phyloP scores from a whole-genome alignment of 2,329 filamentous ascomycete genomes.

The Hypoxylon sp. region DNA sequence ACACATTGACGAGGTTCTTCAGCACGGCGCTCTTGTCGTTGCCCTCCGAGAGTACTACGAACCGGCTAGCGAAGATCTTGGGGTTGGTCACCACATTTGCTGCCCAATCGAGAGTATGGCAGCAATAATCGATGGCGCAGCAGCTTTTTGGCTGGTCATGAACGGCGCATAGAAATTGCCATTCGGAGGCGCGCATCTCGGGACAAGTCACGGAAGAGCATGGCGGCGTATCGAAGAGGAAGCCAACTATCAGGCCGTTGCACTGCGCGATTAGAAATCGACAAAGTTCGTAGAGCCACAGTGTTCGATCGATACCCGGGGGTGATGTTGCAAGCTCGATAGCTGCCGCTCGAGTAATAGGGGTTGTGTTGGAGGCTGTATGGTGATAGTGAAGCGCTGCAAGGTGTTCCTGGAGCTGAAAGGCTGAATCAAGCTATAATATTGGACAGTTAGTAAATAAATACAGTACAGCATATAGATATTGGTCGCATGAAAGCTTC shows the following conservation, averaged over 20 bases:
- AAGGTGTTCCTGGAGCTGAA: conserved; percentile 96
- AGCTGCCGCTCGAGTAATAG: conserved; percentile 80
- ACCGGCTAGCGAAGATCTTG: conserved; percentile 92
- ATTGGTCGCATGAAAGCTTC: conserved; percentile 13
- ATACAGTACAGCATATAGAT: no score
- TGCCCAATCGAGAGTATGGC: conserved; percentile 97
- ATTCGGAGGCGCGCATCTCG: conserved; percentile 98
- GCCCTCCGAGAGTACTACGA: conserved; percentile 65
- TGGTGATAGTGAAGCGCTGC: conserved; percentile 88
- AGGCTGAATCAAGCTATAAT: conserved; percentile 88
- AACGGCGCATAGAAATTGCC: conserved; percentile 98
- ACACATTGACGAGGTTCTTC: conserved; percentile 93
- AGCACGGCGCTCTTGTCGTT: conserved; percentile 71
- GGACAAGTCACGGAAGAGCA: conserved; percentile 91
- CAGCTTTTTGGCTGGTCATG: conserved; percentile 97
- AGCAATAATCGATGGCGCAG: conserved; percentile 99
- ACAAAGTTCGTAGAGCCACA: conserved; percentile 98
- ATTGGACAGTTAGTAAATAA: conserved; percentile 17
- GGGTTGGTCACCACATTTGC: conserved; percentile 92
- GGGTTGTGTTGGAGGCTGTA: conserved; percentile 71
- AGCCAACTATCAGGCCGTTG: conserved; percentile 89
- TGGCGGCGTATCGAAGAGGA: conserved; percentile 88
- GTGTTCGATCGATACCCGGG: conserved; percentile 79
- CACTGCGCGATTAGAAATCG: conserved; percentile 95
- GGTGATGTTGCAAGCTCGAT: conserved; percentile 81